Evolutionary conservation across 1,284 basidiomycete species (phyloP).

Genomic region (Polyporus tsugae): DNA sequence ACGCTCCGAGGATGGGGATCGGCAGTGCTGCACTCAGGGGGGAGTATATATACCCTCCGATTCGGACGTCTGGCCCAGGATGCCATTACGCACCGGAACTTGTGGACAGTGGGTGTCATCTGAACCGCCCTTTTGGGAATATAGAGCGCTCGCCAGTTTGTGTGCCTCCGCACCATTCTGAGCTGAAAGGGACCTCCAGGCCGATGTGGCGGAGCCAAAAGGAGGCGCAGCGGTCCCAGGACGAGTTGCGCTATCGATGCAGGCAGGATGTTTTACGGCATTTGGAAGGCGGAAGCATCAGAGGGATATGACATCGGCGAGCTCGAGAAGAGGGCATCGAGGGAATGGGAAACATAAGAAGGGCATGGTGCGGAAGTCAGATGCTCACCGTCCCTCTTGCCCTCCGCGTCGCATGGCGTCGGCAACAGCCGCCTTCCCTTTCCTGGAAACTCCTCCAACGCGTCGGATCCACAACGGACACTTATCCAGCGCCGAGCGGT

Average conservation of each 20-base stretch:
- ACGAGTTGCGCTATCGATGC: not conserved
- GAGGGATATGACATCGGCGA: not conserved
- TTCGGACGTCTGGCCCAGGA: slow-evolving; percentile 15
- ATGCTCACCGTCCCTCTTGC: slow-evolving; percentile 21
- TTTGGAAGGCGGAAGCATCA: not conserved
- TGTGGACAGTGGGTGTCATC: slow-evolving; percentile 29
- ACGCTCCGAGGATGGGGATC: not conserved
- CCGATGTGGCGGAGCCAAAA: not conserved
- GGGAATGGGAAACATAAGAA: slow-evolving; percentile 25
- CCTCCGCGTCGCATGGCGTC: slow-evolving; percentile 10
- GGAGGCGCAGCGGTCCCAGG: not conserved
- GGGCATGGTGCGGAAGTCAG: slow-evolving; percentile 24
- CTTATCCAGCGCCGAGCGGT: too few relatives aligned
- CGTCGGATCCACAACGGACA: slow-evolving; percentile 16
- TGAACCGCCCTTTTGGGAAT: slow-evolving; percentile 29
- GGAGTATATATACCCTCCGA: slow-evolving; percentile 21
- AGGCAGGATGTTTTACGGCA: slow-evolving; percentile 1
- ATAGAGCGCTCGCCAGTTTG: slow-evolving; percentile 14
- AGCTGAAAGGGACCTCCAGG: not conserved
- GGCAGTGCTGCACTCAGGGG: not conserved
- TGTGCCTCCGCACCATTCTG: slow-evolving; percentile 4
- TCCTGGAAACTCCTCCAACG: slow-evolving; percentile 28
- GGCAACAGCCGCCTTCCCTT: slow-evolving; percentile 18
- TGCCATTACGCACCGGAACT: slow-evolving; percentile 26
- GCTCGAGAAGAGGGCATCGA: slow-evolving; percentile 20